Evolutionary conservation across 192 early-diverging fungal genomes (phyloP), one percentile per base, ranked within the genome.

Genomic region (Rhizophagus clarus): DNA sequence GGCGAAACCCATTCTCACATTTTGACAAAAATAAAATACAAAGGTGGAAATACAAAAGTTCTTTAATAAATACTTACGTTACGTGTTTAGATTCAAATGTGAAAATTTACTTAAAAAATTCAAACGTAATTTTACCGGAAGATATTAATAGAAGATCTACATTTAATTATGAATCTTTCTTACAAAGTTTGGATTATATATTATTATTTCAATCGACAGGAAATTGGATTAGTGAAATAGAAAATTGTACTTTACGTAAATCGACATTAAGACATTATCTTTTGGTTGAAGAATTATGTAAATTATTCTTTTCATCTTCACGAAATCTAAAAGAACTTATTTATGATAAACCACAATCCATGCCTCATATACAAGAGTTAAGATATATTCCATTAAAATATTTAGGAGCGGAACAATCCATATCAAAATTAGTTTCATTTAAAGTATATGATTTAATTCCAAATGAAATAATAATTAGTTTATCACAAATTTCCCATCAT

Each of bases 201-300:
- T 64, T 64, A 28, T 64, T 64, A 28, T 64, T 64, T 64, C 63
- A 64, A 64, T 24, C 63, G 3, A 64, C 63, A 28, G 63, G 63
- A 64, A 29, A 28, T 64, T 64, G 63, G 63, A 64, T 64, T 24
- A 10, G 28, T 64, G 63, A 64, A 64, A 6, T 28, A 28, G 63
- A 64, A 64, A 64, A 64, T 28, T 28, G n/a, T 64, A 14, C 63
- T 64, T 29, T 28, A 28, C 63, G 26, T 28, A 64, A 64, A 64
- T 28, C 29, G 26, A 64, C 63, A 28, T 28, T 28, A 14, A 24
- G 63, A 14, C 63, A 64, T 64, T 64, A 64, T 28, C 28, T 24
- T 64, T 24, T 64, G 26, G 63, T 64, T 28, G 63, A 64, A 64
- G 63, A 64, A 64, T 64, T 64, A 64, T 64, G 63, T 29, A 64